Evolutionary conservation across 345 rosid species (phyloP).

Genomic region (Acer yangbiense): DNA sequence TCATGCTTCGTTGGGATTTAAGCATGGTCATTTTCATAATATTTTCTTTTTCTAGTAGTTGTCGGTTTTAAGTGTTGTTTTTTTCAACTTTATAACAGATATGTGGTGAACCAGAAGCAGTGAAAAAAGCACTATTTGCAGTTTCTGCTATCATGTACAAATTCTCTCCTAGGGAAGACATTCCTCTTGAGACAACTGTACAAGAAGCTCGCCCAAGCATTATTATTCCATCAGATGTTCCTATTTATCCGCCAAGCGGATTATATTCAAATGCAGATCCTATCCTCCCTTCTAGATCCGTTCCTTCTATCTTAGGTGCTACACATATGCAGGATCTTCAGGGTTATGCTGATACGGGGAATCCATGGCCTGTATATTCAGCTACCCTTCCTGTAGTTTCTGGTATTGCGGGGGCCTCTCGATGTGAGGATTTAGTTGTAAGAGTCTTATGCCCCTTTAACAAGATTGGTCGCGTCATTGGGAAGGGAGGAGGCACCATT

Average conservation of each 20-base stretch:
- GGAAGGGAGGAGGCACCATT: slow-evolving; percentile 89
- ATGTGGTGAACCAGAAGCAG: slow-evolving; percentile 74
- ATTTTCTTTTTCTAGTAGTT: neutral
- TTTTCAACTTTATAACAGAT: slow-evolving; percentile 46
- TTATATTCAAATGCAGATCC: slow-evolving; percentile 70
- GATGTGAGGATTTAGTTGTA: slow-evolving; percentile 63
- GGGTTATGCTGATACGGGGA: slow-evolving; percentile 65
- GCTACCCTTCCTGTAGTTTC: slow-evolving; percentile 70
- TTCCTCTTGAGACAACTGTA: slow-evolving; percentile 74
- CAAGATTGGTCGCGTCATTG: slow-evolving; percentile 97
- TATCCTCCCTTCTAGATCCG: slow-evolving; percentile 53
- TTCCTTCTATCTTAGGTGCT: slow-evolving; percentile 67
- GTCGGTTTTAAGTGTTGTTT: slow-evolving; percentile 12
- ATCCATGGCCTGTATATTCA: slow-evolving; percentile 72
- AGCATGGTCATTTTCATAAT: neutral
- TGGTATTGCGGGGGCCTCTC: slow-evolving; percentile 53
- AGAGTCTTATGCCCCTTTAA: slow-evolving; percentile 72
- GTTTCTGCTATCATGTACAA: slow-evolving; percentile 92
- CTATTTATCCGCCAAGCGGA: slow-evolving; percentile 72
- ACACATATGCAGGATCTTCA: slow-evolving; percentile 64
- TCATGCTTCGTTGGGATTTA: neutral
- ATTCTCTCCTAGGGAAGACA: slow-evolving; percentile 78
- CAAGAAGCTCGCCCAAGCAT: slow-evolving; percentile 73
- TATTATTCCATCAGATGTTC: slow-evolving; percentile 84
- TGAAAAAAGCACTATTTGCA: slow-evolving; percentile 81